Base-by-base conservation (phyloP, 305 asterid genomes). In the Coffea humblotiana region DNA sequence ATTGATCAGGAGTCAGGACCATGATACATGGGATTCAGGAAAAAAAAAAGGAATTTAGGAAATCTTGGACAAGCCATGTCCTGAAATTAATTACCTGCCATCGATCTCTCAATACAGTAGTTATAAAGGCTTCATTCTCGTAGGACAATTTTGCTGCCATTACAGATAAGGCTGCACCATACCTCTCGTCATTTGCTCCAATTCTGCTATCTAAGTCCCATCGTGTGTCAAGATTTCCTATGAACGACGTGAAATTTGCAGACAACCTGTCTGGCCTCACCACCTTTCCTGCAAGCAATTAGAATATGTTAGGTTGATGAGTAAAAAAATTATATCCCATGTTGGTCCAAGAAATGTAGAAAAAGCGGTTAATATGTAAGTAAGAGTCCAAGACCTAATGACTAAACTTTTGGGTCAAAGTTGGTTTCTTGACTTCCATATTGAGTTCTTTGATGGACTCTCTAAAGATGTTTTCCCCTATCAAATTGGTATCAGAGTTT, bases 81-180 rank as follows among this genome's bases (percentile, higher is more conserved):
- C 23, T 32, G 47, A 32, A 11, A 23, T 21, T 37, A 51, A 13
- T 69, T 85, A 91, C 97, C 96, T 90, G 82, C 97, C 95, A 93
- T 58, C 68, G 77, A 67, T 88, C 79, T 19, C 81, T 72, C 65
- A 93, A 84, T 0, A 90, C 84, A 64, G 85, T 80, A 75, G 81
- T 80, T 19, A 78, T 77, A 80, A 86, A 90, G 13, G 91, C 81
- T 82, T 85, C 75, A 79, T 93, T 91, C 79, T 93, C 94, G 54
- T 93, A 93, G 4, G 91, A 83, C 49, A 91, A 71, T 86, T 93
- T 91, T 76, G 96, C 87, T 8, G 94, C 97, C 96, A 93, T 91
- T 0, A 89, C 78, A 6, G 95, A 84, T 9, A 89, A 52, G 4
- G 85, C 78, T 43, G 97, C 77, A 69, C 76, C 71, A 66, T 87